A percentile compares a stretch with the other conserved stretches of the same genome.
Conservation (phyloP, 139 green algal genomes). For the Axilococcus clingmanii region DNA sequence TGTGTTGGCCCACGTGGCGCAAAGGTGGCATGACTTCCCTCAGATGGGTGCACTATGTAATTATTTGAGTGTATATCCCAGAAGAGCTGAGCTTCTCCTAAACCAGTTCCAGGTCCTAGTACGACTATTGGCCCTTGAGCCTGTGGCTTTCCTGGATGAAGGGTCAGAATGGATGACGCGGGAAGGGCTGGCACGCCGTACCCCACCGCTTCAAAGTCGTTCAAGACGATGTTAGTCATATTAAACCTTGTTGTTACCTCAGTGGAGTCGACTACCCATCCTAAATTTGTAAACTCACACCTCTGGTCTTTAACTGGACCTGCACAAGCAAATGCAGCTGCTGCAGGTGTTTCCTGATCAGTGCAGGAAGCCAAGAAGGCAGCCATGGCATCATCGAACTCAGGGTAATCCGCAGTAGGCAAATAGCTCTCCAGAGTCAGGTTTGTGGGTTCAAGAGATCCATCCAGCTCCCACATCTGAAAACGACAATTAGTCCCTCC, state of each 20-base stretch:
- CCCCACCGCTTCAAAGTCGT: conserved; percentile 90
- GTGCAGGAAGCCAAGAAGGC: conserved; percentile 2
- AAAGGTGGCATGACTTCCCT: conserved; percentile 82
- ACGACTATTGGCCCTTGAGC: conserved; percentile 62
- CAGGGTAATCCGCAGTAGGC: conserved; percentile 13
- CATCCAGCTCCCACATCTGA: conserved; percentile 56
- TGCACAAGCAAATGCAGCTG: conserved; percentile 61
- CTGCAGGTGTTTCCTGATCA: conserved; percentile 7
- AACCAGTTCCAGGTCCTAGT: conserved; percentile 85
- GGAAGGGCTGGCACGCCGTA: conserved; percentile 74
- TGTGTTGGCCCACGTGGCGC: conserved; percentile 79
- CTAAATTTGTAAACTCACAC: conserved; percentile 85
- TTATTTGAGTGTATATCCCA: conserved; percentile 49
- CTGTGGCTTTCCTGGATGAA: conserved; percentile 46
- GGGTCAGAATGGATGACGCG: conserved; percentile 33
- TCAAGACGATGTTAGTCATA: conserved; percentile 51
- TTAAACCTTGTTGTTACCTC: conserved; percentile 42
- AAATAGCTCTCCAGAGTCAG: conserved; percentile 25
- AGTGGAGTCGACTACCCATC: conserved; percentile 63
- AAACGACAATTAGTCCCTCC: conserved; percentile 89
- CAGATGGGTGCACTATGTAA: conserved; percentile 40
- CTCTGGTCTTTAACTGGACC: conserved; percentile 65
- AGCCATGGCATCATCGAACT: conserved; percentile 9
- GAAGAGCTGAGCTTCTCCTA: conserved; percentile 80
- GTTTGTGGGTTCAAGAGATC: conserved; percentile 4